Base-by-base conservation (phyloP, 805 yeast genomes). In the Pichia thaimueangensis region DNA sequence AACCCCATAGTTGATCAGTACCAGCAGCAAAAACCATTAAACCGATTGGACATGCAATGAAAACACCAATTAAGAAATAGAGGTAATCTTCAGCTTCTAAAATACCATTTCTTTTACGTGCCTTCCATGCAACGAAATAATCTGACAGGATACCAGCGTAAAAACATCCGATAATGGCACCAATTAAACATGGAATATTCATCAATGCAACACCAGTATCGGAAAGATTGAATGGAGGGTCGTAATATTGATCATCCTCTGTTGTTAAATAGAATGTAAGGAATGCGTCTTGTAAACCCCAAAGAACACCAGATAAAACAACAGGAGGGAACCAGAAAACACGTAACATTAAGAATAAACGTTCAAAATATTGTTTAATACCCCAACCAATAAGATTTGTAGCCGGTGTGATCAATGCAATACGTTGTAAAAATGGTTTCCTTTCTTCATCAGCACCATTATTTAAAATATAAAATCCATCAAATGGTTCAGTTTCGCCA, bases 211-310 rank as follows among this genome's bases (percentile, higher is more conserved):
- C 86, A 29, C 80, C 84, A 6, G 73, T 70, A 50, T 79, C 71
- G 13, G 78, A 67, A 54, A 80, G 81, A 59, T 74, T 73, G 70
- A 76, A 83, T 10, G 93, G 91, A 0, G 71, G 70, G 43, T 71
- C 80, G 40, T 77, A 76, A 63, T 78, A 83, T 49, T 68, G 65
- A 42, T 79, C 79, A 46, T 82, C 88, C 56, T 82, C 85, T 10
- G 85, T 75, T 3, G 89, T 82, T 48, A 84, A 60, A 59, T 82
- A 84, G 53, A 84, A 83, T 0, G 89, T 76, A 49, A 83, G 68
- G 55, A 82, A 79, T 0, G 87, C 84, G 56, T 82, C 87, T 58
- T 83, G 91, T 45, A 78, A 68, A 35, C 91, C 91, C 91, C 91
- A 84, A 49, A 82, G 76, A n/a, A 80, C 46, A 38, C 86, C 86